phyloP scores from a whole-genome alignment of 805 yeast species.

The Wickerhamiella lipophila region DNA sequence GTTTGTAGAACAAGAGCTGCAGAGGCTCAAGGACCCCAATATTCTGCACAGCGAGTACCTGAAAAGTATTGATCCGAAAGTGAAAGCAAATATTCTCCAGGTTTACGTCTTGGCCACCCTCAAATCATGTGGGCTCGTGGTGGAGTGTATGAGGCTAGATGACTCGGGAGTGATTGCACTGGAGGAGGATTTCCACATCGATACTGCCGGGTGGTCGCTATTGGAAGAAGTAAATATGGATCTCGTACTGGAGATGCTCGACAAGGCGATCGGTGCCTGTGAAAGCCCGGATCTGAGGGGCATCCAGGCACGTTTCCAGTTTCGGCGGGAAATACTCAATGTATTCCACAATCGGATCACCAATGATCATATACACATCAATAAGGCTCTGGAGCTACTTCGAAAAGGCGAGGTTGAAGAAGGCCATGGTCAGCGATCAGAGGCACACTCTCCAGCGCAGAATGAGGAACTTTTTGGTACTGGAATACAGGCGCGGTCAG shows the following conservation, averaged over 20 bases:
- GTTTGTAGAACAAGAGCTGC: slow-evolving; percentile 49
- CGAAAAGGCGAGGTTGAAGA: not conserved
- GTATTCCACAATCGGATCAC: slow-evolving; percentile 18
- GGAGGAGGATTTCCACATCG: slow-evolving; percentile 29
- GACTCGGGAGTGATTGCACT: slow-evolving; percentile 22
- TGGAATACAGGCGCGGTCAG: slow-evolving; percentile 23
- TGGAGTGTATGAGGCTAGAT: slow-evolving; percentile 16
- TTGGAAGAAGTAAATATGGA: slow-evolving; percentile 22
- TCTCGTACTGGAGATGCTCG: slow-evolving; percentile 18
- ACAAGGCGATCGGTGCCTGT: slow-evolving; percentile 34
- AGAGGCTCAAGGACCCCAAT: not conserved
- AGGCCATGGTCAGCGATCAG: not conserved
- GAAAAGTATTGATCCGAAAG: not conserved
- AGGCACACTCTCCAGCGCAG: not conserved
- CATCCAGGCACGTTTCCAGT: slow-evolving; percentile 43
- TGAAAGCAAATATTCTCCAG: not conserved
- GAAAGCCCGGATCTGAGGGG: slow-evolving; percentile 29
- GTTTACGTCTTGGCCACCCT: slow-evolving; percentile 22
- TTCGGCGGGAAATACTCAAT: slow-evolving; percentile 20
- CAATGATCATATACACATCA: slow-evolving; percentile 15
- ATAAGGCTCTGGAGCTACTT: slow-evolving; percentile 11
- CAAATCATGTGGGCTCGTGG: slow-evolving; percentile 17
- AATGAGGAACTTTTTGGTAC: slow-evolving; percentile 13
- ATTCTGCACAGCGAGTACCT: not conserved
- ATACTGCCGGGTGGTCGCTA: slow-evolving; percentile 44